phyloP scores from a whole-genome alignment of 2,329 filamentous ascomycete genomes.

The Pseudohalonectria lignicola region DNA sequence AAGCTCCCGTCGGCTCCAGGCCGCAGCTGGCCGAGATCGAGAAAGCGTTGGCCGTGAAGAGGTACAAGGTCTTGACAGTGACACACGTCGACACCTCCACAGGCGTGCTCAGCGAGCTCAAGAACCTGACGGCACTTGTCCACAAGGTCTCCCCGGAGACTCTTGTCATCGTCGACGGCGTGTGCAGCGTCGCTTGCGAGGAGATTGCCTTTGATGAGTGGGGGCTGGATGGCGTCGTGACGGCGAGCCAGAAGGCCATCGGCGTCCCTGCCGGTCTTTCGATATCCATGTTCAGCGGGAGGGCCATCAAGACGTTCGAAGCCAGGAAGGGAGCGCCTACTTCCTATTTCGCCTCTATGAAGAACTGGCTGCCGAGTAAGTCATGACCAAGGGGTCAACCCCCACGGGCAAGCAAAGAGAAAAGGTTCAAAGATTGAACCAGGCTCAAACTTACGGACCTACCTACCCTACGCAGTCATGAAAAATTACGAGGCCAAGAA shows the following conservation, averaged over 20 bases:
- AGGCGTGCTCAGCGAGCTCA: slow-evolving; percentile 85
- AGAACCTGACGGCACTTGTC: slow-evolving; percentile 72
- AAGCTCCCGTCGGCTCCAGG: slow-evolving; percentile 76
- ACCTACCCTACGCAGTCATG: slow-evolving; percentile 54
- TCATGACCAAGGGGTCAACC: slow-evolving; percentile 5
- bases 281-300: slow-evolving; percentile 86
- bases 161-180: slow-evolving; percentile 84
- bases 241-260: slow-evolving; percentile 93
- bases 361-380: slow-evolving; percentile 90
- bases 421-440: not conserved
- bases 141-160: slow-evolving; percentile 83
- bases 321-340: slow-evolving; percentile 69
- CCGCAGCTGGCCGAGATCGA: slow-evolving; percentile 84
- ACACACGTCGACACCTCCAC: slow-evolving; percentile 98
- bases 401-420: no score
- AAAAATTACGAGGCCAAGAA: slow-evolving; percentile 98
- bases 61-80: slow-evolving; percentile 88
- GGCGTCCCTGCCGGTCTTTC: slow-evolving; percentile 89
- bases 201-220: slow-evolving; percentile 94
- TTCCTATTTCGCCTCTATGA: slow-evolving; percentile 92
- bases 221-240: slow-evolving; percentile 86
- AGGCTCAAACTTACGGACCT: not conserved
- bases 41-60: slow-evolving; percentile 76
- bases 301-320: slow-evolving; percentile 73
- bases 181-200: slow-evolving; percentile 93